phyloP scores from a whole-genome alignment of 108 stramenopile genomes.

The Nitzschia sp. region DNA sequence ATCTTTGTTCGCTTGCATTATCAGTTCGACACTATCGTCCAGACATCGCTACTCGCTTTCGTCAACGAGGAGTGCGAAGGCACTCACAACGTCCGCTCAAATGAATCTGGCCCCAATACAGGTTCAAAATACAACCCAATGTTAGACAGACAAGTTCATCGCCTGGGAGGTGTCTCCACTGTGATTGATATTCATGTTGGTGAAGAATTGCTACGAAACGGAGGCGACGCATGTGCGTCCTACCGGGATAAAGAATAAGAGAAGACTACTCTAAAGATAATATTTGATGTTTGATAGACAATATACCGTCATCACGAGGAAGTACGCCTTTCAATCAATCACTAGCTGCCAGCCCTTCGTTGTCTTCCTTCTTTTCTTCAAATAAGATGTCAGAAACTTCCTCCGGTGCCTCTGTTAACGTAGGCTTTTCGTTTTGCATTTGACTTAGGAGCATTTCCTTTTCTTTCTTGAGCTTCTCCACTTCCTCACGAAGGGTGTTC shows the following conservation, averaged over 20 bases:
- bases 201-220: slow-evolving; percentile 19
- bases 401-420: too few species aligned
- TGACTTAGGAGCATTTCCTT: slow-evolving; percentile 20
- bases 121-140: slow-evolving; percentile 27
- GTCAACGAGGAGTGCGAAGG: slow-evolving; percentile 19
- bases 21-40: slow-evolving; percentile 15
- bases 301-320: background rate
- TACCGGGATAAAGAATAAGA: too few species aligned
- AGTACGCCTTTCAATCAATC: too few species aligned
- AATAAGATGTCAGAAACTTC: background rate
- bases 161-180: slow-evolving; percentile 1
- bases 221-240: background rate
- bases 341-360: too few species aligned
- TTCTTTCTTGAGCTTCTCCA: slow-evolving; percentile 43
- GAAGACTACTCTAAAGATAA: too few species aligned
- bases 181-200: slow-evolving; percentile 17
- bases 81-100: slow-evolving; percentile 7
- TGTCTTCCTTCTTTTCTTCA: background rate
- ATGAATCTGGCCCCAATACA: background rate
- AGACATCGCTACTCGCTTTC: slow-evolving; percentile 26
- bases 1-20: too few species aligned
- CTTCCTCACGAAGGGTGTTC: slow-evolving; percentile 21
- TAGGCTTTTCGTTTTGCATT: too few species aligned
- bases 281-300: slow-evolving; percentile 5
- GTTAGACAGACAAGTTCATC: slow-evolving; percentile 28